Evolutionary conservation across 805 yeast genomes (phyloP).

Genomic region (Ogataea chonburiensis): DNA sequence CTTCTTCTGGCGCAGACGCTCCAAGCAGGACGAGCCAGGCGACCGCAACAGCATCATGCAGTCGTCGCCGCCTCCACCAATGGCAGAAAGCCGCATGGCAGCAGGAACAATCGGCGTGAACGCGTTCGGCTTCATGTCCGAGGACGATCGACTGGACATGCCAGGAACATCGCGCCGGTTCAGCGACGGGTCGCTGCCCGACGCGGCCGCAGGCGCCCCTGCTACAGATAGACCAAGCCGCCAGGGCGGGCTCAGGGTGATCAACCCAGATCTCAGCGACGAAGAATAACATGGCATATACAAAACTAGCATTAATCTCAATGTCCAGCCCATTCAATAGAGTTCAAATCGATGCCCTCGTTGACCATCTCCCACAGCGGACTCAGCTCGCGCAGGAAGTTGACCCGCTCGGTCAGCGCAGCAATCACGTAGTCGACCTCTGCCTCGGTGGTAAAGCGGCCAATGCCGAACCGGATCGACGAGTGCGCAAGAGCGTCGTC

Average conservation of each 20-base stretch:
- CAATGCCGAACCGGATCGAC: slow-evolving; percentile 95
- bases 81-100: slow-evolving; percentile 7
- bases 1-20: slow-evolving; percentile 26
- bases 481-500: slow-evolving; percentile 98
- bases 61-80: slow-evolving; percentile 14
- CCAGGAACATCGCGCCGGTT: slow-evolving; percentile 33
- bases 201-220: slow-evolving; percentile 32
- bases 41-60: slow-evolving; percentile 14
- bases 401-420: slow-evolving; percentile 86
- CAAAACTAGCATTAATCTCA: slow-evolving; percentile 29
- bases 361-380: slow-evolving; percentile 99
- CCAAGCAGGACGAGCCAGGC: slow-evolving; percentile 17
- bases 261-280: slow-evolving; percentile 34
- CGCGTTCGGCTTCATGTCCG: slow-evolving; percentile 25
- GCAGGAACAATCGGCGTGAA: slow-evolving; percentile 19
- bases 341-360: slow-evolving; percentile 91
- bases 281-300: slow-evolving; percentile 15
- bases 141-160: slow-evolving; percentile 23
- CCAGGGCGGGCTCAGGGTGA: slow-evolving; percentile 32
- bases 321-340: slow-evolving; percentile 98
- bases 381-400: slow-evolving; percentile 84
- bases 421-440: slow-evolving; percentile 92
- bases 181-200: slow-evolving; percentile 36
- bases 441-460: slow-evolving; percentile 94
- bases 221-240: slow-evolving; percentile 1